Evolutionary conservation across 257 asterid species (phyloP).

Genomic region (Catharanthus roseus): DNA sequence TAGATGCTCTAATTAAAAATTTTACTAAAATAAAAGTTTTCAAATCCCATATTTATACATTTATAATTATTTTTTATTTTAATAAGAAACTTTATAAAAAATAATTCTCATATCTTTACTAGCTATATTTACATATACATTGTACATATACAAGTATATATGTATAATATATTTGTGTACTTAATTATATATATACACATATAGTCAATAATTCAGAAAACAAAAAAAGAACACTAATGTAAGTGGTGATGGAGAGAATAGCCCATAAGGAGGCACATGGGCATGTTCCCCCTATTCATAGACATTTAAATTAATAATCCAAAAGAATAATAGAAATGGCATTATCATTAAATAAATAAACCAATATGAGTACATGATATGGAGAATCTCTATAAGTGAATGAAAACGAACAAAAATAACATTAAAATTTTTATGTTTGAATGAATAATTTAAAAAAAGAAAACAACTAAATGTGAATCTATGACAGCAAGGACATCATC

Average conservation of each 20-base stretch:
- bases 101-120: too few relatives aligned
- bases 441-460: conserved; percentile 20
- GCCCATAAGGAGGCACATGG: conserved; percentile 64
- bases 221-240: neutral
- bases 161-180: neutral
- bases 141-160: neutral
- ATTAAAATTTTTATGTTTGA: neutral
- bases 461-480: conserved; percentile 12
- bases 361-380: conserved; percentile 32
- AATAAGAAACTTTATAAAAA: too few relatives aligned
- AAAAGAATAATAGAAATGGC: conserved; percentile 19
- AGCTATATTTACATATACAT: too few relatives aligned
- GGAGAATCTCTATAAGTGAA: conserved; percentile 32
- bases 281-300: conserved; percentile 47
- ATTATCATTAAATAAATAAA: conserved; percentile 19
- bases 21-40: too few relatives aligned
- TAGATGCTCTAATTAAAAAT: neutral
- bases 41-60: too few relatives aligned
- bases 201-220: neutral
- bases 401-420: neutral
- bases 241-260: conserved; percentile 2
- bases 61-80: too few relatives aligned
- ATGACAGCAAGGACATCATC: conserved; percentile 34
- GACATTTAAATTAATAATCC: conserved; percentile 25
- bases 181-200: neutral